Base-by-base conservation (phyloP, 129 eudicot genomes). In the Centella asiatica region DNA sequence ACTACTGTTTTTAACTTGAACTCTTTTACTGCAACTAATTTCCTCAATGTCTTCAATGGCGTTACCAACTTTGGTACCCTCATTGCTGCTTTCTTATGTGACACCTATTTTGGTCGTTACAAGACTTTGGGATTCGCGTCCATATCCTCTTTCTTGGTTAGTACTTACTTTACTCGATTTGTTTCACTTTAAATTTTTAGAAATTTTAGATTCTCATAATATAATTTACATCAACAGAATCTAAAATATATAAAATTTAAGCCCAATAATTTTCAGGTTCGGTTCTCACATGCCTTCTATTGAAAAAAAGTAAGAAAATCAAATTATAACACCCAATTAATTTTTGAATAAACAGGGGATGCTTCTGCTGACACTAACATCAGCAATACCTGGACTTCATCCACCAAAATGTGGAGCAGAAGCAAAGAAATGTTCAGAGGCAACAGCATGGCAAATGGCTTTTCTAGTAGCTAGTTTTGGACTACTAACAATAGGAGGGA, bases 31-130 rank as follows among this genome's bases (percentile, higher is more conserved):
- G 72, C 72, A 8, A 55, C 72, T 5, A 67, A 36, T 36, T 39
- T 67, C 48, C 15, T 54, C 40, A 53, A 67, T 28, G 17, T 67
- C 53, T 67, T 67, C 72, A 39, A 2, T 39, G 72, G 72, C 45
- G 32, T 53, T 22, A 17, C 45, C 29, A 65, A 65, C 28, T 51
- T 65, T 9, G 60, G 60, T 15, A 65, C 70, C 33, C 8, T 65
- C 18, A 11, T 65, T 0, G 70, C 60, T 25, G 59, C 59, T 54
- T 54, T 54, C 23, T 15, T 54, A 14, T 54, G 36, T 19, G 64
- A 54, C 40, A 67, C 72, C 0, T 67, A 53, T 39, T 67, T 67
- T 20, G 72, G 72, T 11, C 72, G 64, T 3, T 67, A 67, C 31
- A 55, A 40, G 26, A 67, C 72, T 14, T 34, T 67, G 7, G 72